Conservation (phyloP, 1,284 basidiomycete genomes). For the Pisolithus thermaeus region DNA sequence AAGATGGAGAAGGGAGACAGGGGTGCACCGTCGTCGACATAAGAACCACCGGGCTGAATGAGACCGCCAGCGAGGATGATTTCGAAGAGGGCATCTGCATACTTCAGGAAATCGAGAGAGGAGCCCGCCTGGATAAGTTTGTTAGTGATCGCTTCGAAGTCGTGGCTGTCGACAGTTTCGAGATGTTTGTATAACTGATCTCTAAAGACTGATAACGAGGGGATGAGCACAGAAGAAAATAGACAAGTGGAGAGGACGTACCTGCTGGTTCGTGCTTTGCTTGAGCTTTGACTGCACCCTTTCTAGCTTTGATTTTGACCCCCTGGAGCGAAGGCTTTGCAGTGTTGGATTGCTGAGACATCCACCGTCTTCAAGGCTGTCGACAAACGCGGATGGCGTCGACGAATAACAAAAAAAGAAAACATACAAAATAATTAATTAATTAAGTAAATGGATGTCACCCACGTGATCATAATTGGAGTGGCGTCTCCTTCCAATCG, state of each 20-base stretch:
- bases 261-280: slow-evolving; percentile 84
- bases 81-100: slow-evolving; percentile 94
- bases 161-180: slow-evolving; percentile 75
- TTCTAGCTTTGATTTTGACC: slow-evolving; percentile 84
- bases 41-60: slow-evolving; percentile 90
- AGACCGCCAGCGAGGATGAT: slow-evolving; percentile 91
- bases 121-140: slow-evolving; percentile 90
- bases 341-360: slow-evolving; percentile 79
- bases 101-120: slow-evolving; percentile 90
- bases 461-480: background rate
- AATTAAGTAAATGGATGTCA: too few relatives aligned
- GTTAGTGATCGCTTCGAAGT: slow-evolving; percentile 78
- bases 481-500: background rate
- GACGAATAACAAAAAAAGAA: slow-evolving; percentile 11
- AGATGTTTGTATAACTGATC: slow-evolving; percentile 94
- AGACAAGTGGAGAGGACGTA: slow-evolving; percentile 23
- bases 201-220: slow-evolving; percentile 69
- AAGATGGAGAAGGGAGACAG: slow-evolving; percentile 80
- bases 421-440: background rate
- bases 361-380: slow-evolving; percentile 51
- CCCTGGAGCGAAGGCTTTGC: slow-evolving; percentile 83
- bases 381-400: slow-evolving; percentile 22
- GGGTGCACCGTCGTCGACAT: slow-evolving; percentile 82
- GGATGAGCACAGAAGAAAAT: slow-evolving; percentile 10
- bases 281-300: slow-evolving; percentile 80